A percentile compares a stretch with the other conserved stretches of the same genome.
Evolutionary conservation across 2,329 filamentous ascomycete genomes (phyloP).

Genomic region (Penicillium glabrum): DNA sequence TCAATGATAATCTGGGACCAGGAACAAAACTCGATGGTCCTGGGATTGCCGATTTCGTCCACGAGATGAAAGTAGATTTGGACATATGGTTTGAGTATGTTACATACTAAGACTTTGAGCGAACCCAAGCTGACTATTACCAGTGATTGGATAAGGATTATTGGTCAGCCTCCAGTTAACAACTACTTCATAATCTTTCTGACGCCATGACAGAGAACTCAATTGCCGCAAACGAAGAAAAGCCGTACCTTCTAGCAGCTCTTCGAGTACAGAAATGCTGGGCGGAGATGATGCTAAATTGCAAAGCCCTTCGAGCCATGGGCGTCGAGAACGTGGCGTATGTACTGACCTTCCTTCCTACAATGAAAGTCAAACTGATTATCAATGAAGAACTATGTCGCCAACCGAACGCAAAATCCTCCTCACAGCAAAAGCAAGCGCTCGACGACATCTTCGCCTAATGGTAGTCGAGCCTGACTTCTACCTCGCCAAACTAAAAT

Average conservation of each 20-base stretch:
- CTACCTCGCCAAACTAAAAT: conserved; percentile 54
- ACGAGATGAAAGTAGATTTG: conserved; percentile 49
- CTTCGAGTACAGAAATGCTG: conserved; percentile 55
- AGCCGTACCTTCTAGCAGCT: conserved; percentile 45
- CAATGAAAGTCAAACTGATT: not conserved
- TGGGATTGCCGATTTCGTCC: conserved; percentile 42
- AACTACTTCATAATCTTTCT: not conserved
- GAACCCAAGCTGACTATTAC: not conserved
- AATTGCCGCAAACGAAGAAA: conserved; percentile 29
- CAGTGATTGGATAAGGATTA: conserved; percentile 39
- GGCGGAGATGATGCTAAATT: conserved; percentile 54
- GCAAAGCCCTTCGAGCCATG: conserved; percentile 51
- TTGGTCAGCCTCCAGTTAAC: conserved; percentile 23
- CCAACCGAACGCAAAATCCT: conserved; percentile 49
- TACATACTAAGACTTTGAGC: not conserved
- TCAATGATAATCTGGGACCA: conserved; percentile 36
- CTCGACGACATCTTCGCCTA: conserved; percentile 52
- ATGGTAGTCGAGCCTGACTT: conserved; percentile 47
- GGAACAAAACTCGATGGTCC: conserved; percentile 29
- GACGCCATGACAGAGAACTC: conserved; percentile 25
- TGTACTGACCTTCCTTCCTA: not conserved
- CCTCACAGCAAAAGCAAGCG: conserved; percentile 51
- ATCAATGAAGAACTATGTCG: conserved; percentile 45
- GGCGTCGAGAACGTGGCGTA: conserved; percentile 52
- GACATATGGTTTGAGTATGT: conserved; percentile 50